Percentiles rank a stretch among this genome's conserved stretches.
Evolutionary conservation across 768 basidiomycete species (phyloP).

Genomic region (Hemileccinum rubropunctum): DNA sequence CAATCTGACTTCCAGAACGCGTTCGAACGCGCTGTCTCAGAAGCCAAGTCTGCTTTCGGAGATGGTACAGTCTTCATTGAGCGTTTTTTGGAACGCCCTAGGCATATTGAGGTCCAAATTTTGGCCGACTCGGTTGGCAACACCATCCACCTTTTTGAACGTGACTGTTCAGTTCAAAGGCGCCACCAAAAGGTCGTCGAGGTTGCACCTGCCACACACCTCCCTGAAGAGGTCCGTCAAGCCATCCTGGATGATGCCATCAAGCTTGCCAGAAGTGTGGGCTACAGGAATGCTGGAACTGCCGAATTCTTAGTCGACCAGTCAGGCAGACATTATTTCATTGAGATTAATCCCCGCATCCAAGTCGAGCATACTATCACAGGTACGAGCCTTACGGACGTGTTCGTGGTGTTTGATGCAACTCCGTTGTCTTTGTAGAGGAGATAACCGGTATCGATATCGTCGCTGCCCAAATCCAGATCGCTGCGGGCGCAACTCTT

Average conservation of each 20-base stretch:
- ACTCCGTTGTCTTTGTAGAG: constrained; percentile 52
- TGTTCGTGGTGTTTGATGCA: background rate
- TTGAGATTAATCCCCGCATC: constrained; percentile 99
- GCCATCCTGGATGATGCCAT: constrained; percentile 89
- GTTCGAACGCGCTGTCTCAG: constrained; percentile 90
- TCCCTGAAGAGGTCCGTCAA: constrained; percentile 87
- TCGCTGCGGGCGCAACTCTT: constrained; percentile 96
- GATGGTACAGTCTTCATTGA: constrained; percentile 99
- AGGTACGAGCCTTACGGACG: constrained; percentile 45
- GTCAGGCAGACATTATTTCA: constrained; percentile 96
- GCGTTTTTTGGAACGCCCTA: constrained; percentile 92
- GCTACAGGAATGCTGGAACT: constrained; percentile 96
- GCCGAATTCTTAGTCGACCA: constrained; percentile 98
- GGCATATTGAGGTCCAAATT: constrained; percentile 97
- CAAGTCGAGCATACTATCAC: constrained; percentile 99
- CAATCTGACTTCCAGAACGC: constrained; percentile 86
- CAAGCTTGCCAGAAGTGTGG: constrained; percentile 89
- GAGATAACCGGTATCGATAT: constrained; percentile 99
- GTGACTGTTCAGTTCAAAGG: constrained; percentile 97
- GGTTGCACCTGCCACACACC: constrained; percentile 93
- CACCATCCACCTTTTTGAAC: constrained; percentile 96
- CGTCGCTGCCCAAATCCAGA: constrained; percentile 98
- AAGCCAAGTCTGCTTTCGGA: constrained; percentile 96
- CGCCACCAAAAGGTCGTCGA: constrained; percentile 99
- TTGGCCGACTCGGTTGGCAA: constrained; percentile 91